Evolutionary conservation across 1,139 yeast genomes (phyloP).

Genomic region (Sugiyamaella paludigena): DNA sequence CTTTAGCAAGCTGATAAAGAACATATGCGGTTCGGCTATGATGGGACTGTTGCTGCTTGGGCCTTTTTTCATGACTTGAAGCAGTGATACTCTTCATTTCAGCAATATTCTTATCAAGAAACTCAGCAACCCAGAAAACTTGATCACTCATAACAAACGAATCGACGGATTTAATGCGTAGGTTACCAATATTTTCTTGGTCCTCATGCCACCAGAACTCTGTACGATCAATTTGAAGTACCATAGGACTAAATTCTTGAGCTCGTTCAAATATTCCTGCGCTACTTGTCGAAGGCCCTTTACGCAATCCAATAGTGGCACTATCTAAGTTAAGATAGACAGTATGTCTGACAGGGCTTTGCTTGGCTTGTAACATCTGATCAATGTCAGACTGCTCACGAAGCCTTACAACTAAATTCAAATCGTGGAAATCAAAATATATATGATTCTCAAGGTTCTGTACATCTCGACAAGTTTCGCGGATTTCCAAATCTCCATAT

Average conservation of each 20-base stretch:
- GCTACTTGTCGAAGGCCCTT: constrained; percentile 16
- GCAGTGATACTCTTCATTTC: constrained; percentile 19
- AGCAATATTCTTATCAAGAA: constrained; percentile 24
- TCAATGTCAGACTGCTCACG: constrained; percentile 26
- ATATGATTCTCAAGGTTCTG: constrained; percentile 24
- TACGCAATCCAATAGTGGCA: constrained; percentile 25
- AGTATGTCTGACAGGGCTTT: constrained; percentile 22
- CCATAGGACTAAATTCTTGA: constrained; percentile 26
- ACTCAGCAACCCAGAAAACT: constrained; percentile 29
- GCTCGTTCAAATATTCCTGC: constrained; percentile 6
- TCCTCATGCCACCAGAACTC: constrained; percentile 34
- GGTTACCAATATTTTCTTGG: constrained; percentile 27
- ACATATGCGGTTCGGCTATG: constrained; percentile 34
- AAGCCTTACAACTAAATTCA: constrained; percentile 28
- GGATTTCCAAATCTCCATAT: constrained; percentile 41
- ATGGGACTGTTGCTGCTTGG: constrained; percentile 9
- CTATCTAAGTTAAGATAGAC: constrained; percentile 26
- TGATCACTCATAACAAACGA: constrained; percentile 28
- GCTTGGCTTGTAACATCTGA: constrained; percentile 25
- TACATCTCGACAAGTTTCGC: constrained; percentile 16
- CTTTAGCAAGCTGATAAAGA: constrained; percentile 57
- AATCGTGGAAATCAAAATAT: constrained; percentile 24
- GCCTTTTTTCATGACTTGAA: constrained; percentile 8
- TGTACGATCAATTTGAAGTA: constrained; percentile 29
- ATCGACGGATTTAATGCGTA: constrained; percentile 32